Evolutionary conservation across 495 filamentous ascomycete genomes (phyloP).

Genomic region (Lasiosphaeria miniovina): DNA sequence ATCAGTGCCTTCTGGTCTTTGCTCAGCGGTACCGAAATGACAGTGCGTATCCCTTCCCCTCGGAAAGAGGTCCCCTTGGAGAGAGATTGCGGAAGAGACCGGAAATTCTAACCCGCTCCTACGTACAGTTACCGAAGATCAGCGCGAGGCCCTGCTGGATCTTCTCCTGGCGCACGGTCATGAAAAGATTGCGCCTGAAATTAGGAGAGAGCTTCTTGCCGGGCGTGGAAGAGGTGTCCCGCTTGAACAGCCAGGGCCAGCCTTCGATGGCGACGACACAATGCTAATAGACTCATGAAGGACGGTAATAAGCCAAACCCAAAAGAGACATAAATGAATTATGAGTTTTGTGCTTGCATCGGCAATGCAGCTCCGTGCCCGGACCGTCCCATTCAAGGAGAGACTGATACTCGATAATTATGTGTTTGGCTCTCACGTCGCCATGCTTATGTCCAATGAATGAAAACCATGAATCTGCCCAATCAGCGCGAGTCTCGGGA

Average conservation of each 20-base stretch:
- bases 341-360: background rate
- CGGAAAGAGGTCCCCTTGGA: background rate
- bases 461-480: too few species aligned
- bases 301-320: background rate
- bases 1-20: slow-evolving; percentile 81
- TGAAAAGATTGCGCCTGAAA: slow-evolving; percentile 83
- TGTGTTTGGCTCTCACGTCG: too few species aligned
- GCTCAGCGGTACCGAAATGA: slow-evolving; percentile 87
- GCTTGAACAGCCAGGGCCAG: slow-evolving; percentile 51
- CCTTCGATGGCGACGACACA: slow-evolving; percentile 79
- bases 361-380: too few species aligned
- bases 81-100: background rate
- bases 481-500: too few species aligned
- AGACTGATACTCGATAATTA: too few species aligned
- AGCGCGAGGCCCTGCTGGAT: slow-evolving; percentile 88
- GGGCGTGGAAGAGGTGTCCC: slow-evolving; percentile 80
- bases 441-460: too few species aligned
- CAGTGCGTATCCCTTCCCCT: slow-evolving; percentile 47
- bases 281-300: slow-evolving; percentile 62
- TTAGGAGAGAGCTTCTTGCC: slow-evolving; percentile 83
- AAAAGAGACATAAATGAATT: background rate
- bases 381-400: too few species aligned
- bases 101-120: slow-evolving; percentile 3
- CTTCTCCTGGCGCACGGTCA: slow-evolving; percentile 84
- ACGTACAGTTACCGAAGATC: slow-evolving; percentile 51